Base-by-base conservation (phyloP, 2,329 filamentous ascomycete genomes). In the Hymenoscyphus albidus region DNA sequence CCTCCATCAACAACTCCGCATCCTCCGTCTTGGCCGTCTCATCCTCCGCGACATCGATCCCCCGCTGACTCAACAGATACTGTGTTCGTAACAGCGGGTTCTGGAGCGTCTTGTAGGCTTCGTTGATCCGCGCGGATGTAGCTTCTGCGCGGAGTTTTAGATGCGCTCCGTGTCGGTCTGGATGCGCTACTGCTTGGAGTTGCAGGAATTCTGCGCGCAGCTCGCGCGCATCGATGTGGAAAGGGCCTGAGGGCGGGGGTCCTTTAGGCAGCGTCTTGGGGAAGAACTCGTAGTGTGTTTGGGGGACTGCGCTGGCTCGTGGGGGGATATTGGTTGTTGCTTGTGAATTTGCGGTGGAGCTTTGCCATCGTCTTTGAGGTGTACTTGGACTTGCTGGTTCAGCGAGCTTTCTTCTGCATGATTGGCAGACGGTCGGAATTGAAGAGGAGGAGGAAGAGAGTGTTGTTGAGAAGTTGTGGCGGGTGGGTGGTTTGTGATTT, bases 221-320 rank as follows among this genome's bases (percentile, higher is more conserved):
- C 16, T 84, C 80, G 64, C 83, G 81, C 13, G 85, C 75, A 75
- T 96, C 83, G 73, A 98, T 86, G 14, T 81, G 78, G 82, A 98
- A 99, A 65, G 87, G 83, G 0, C 93, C 89, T 0, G 74, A 62
- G 0, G 94, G 94, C 0, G 95, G 95, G 0, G 92, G 90, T 1
- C 94, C 94, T 0, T 77, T 62, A 0, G 93, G 86, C 3, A 97
- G 83, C 2, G 93, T 91, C 39, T 84, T 76, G 1, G 93, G 93
- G 81, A 99, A 99, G 78, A 98, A 86, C 63, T 88, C 86, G 83
- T 97, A 98, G 82, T 94, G 86, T 62, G 88, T 92, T 69, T 78
- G 71, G 3, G 75, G 66, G 9, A 63, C 48, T 5, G 62, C 13
- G 18, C 38, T 56, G 35, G 59, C 35, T 18, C 18, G 27, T 22